Evolutionary conservation across 139 green algal species (phyloP), one percentile per base, ranked within the genome.

Genomic region (Asterochloris erici): DNA sequence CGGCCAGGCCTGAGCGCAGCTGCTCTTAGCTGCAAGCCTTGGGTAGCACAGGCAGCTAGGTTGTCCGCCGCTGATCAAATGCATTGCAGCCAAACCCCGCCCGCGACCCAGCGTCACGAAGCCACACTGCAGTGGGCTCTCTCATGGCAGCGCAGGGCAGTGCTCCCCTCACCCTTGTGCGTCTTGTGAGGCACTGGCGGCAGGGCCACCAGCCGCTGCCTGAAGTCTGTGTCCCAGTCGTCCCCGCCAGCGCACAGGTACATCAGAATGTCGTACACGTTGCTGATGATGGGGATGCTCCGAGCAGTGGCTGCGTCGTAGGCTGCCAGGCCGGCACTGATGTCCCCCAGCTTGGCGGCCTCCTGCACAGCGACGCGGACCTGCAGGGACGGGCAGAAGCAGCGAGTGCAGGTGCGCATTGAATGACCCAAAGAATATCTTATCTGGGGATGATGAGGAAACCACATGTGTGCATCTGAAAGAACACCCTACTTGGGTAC

Each of bases 201-300:
- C 54, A 16, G 19, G 26, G 64, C 26, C 28, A 17, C 60, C 11
- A 68, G 17, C 19, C 27, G 14, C 27, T 68, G 28, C 62, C 61
- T 69, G 19, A 82, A 26, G 14, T 71, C 17, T 6, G 17, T 24
- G 28, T 91, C 87, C 89, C 89, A 92, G 9, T 54, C 73, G 11
- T 92, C 85, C 19, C 88, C 89, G 23, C 87, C 89, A 60, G 84
- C 63, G 81, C 84, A 89, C 16, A 92, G 80, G 73, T 89, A 93
- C 63, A 93, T 80, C 63, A 93, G 68, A 10, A 12, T 83, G 64
- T 79, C 66, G 60, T 87, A 87, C 21, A 81, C 47, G 76, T 90
- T 81, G 0, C 62, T 15, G 12, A 47, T 19, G 13, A 92, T 21
- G 14, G 24, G 17, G 15, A 89, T 70, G 68, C 83, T 81, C 28